Evolutionary conservation across 2,329 filamentous ascomycete genomes (phyloP), one percentile per base, ranked within the genome.

Genomic region (Xylaria sp.): DNA sequence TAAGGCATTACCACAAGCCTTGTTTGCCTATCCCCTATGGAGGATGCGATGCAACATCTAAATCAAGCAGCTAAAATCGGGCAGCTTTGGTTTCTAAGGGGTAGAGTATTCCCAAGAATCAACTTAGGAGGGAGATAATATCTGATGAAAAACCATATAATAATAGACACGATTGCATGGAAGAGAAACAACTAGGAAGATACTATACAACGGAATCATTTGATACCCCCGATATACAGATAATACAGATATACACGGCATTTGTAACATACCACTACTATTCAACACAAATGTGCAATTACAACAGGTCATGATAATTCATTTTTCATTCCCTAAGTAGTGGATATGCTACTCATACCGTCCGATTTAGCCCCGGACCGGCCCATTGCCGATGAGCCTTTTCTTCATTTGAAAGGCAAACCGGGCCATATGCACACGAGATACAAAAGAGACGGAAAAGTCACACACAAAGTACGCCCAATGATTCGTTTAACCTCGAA

Each of bases 401-500:
- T 56, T 68, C 64, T 52, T 38, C 57, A 51, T 67, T 60, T 7
- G 64, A 67, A 70, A 68, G 51, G 55, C 64, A 70, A 64, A 60
- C 69, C 68, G 61, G 65, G 54, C 70, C 70, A 56, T 68, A 72
- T 73, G 70, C 70, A 70, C 51, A 57, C 61, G 62, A 67, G 47
- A 65, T 68, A 74, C 66, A 71, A 68, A 71, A 64, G 67, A 70
- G 66, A 73, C 53, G 66, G 55, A 58, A 63, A 67, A 63, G 46
- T n/a, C n/a, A n/a, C 58, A 67, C 61, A 69, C 63, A 38, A 66
- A 38, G 62, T 59, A 64, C 68, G 63, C 57, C 56, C 38, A 47
- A n/a, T 52, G 53, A 61, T 50, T 60, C 46, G 53, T 68, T 63
- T 83, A 89, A 76, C 84, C 85, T 71, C 87, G 81, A 66, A 89